Evolutionary conservation across 306 rosid species (phyloP), one percentile per base, ranked within the genome.

Genomic region (Castanea mollissima): DNA sequence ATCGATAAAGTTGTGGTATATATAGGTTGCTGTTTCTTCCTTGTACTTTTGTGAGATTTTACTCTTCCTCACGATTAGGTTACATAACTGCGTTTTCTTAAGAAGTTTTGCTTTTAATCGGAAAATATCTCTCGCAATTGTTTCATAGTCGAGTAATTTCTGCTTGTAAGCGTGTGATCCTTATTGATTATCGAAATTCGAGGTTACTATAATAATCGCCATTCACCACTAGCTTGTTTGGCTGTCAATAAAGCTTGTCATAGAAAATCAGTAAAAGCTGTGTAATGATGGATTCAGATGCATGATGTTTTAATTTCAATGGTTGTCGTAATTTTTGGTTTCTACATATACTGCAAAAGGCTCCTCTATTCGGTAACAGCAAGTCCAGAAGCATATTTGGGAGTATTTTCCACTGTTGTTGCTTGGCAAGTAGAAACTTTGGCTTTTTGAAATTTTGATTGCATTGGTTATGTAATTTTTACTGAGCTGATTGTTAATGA

Each of bases 301-400:
- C 41, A 35, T 35, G 41, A 35, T 35, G 41, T 5, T 35, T 35
- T 35, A 35, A 6, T 14, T 78, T 80, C 23, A 16, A 32, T 14
- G 4, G 13, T 59, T 69, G 3, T 69, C 9, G 29, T 58, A 15
- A 9, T 54, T 58, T 7, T 55, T 93, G 99, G 83, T 96, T 96
- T 85, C 87, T 96, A 16, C 97, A 96, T 78, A 96, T 96, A 83
- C 85, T 96, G 68, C 98, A 96, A 25, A 98, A 96, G 81, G 93
- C 99, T 83, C 98, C 99, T 15, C 74, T 93, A 15, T 89, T 96
- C 25, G 97, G 97, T 65, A 97, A 96, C 73, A 91, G 98, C 73
- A 90, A 93, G 71, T 83, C 99, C 6, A 87, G 94, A 19, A 90
- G 91, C 84, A 86, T 91, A 77, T 55, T 93, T 75, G 98, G 94